Conservation (phyloP, 495 filamentous ascomycete genomes). For the Penicillium paxilli region DNA sequence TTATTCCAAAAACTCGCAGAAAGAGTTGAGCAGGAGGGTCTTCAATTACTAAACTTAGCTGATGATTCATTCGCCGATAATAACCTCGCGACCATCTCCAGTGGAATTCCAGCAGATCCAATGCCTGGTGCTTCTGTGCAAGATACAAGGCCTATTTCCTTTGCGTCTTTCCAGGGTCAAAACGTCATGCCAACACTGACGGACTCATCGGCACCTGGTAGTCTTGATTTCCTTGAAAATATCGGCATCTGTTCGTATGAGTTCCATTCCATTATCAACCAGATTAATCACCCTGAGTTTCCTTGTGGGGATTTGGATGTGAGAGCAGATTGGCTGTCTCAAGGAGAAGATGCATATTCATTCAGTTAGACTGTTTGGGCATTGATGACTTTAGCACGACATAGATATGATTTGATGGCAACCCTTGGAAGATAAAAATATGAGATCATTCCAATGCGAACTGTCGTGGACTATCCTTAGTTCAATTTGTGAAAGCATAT, state of each 20-base stretch:
- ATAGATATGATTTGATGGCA: no score
- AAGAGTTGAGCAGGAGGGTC: slow-evolving; percentile 16
- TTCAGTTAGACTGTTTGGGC: background rate
- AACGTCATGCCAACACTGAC: background rate
- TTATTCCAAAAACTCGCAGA: slow-evolving; percentile 23
- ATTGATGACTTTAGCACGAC: no score
- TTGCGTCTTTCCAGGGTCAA: no score
- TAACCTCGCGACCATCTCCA: no score
- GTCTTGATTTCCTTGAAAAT: slow-evolving; percentile 25
- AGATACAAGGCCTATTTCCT: no score
- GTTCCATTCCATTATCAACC: slow-evolving; percentile 28
- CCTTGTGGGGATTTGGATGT: background rate
- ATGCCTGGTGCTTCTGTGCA: no score
- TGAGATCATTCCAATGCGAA: no score
- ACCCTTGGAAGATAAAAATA: no score
- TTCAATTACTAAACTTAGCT: slow-evolving; percentile 13
- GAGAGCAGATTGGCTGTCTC: background rate
- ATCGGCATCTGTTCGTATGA: slow-evolving; percentile 35
- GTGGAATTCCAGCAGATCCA: no score
- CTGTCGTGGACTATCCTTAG: no score
- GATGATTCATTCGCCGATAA: background rate
- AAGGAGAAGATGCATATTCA: background rate
- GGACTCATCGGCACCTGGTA: background rate
- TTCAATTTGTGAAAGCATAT: no score
- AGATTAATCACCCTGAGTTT: slow-evolving; percentile 13